These are phyloP conservation scores for Alternaria ventricosa DNA, from an alignment of 2,329 filamentous ascomycete genomes.

Conservation along the genomic window DNA sequence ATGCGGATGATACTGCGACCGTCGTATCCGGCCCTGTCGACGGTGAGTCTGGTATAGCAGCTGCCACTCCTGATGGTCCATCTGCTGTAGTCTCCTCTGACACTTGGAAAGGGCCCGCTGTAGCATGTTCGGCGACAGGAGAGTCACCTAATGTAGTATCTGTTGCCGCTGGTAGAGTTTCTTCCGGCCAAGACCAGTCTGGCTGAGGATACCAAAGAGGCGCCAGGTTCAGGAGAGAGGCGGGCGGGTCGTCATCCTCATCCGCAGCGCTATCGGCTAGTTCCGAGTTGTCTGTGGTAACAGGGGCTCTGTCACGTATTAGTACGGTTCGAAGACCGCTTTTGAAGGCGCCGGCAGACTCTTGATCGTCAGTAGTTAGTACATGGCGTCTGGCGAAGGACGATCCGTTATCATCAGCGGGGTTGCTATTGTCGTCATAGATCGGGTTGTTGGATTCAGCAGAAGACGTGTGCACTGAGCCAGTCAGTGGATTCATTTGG, in stretches of 20 bases:
- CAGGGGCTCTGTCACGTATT: not conserved
- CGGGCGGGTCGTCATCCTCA: conserved; percentile 1
- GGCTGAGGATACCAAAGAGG: not conserved
- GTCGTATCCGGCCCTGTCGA: not conserved
- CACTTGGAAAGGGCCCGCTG: not conserved
- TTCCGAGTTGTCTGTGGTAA: not conserved
- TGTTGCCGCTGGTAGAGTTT: not conserved
- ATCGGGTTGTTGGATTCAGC: not conserved
- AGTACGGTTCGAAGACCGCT: not conserved
- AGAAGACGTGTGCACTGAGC: not conserved
- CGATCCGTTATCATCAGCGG: not conserved
- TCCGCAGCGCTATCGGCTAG: not conserved
- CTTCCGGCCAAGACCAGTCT: not conserved
- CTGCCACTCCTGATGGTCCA: not conserved
- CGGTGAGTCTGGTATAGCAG: not conserved
- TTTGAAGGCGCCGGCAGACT: not conserved
- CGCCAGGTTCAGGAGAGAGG: conserved; percentile 1
- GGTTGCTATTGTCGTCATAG: not conserved
- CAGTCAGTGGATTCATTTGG: not conserved
- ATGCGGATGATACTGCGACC: not conserved
- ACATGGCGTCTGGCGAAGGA: not conserved
- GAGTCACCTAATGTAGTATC: not conserved
- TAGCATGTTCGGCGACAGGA: not conserved
- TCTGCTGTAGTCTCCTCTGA: not conserved
- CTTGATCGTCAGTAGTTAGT: not conserved